Evolutionary conservation across 1,139 yeast species (phyloP).

Genomic region (Sugiyamaella pinicola): DNA sequence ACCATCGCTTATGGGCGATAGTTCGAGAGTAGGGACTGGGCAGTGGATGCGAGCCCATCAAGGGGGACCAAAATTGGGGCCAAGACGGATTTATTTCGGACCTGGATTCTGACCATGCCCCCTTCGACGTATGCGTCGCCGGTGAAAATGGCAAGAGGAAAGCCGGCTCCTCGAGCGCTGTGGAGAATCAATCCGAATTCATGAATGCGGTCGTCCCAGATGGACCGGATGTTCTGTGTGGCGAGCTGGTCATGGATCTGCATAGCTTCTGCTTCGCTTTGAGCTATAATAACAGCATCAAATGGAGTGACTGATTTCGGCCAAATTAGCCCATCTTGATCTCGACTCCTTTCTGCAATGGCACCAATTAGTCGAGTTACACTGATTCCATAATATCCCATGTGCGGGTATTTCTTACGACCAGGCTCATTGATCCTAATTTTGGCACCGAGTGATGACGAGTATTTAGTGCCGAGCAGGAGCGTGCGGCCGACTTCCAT

Average conservation of each 20-base stretch:
- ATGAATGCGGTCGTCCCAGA: constrained; percentile 44
- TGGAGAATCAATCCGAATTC: constrained; percentile 45
- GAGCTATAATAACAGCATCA: constrained; percentile 60
- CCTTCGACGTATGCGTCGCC: constrained; percentile 38
- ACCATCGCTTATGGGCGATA: no score
- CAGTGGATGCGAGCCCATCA: constrained; percentile 17
- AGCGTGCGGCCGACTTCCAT: constrained; percentile 97
- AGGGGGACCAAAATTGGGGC: constrained; percentile 3
- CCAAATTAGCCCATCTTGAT: constrained; percentile 74
- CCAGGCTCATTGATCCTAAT: no score
- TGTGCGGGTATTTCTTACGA: constrained; percentile 52
- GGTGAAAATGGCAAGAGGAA: constrained; percentile 41
- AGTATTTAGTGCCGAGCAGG: constrained; percentile 78
- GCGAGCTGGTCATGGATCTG: constrained; percentile 32
- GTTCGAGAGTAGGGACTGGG: not conserved
- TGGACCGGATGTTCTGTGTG: constrained; percentile 34
- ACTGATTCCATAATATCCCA: constrained; percentile 99
- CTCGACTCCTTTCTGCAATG: constrained; percentile 77
- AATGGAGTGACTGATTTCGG: constrained; percentile 80
- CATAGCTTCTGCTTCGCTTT: constrained; percentile 36
- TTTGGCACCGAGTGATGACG: constrained; percentile 62
- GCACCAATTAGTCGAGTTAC: constrained; percentile 84
- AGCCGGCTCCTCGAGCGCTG: no score
- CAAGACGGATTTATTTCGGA: constrained; percentile 9
- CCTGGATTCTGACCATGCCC: constrained; percentile 39